Evolutionary conservation across 371 early-diverging fungal genomes (phyloP), one percentile per base, ranked within the genome.

Genomic region (Mortierella sp.): DNA sequence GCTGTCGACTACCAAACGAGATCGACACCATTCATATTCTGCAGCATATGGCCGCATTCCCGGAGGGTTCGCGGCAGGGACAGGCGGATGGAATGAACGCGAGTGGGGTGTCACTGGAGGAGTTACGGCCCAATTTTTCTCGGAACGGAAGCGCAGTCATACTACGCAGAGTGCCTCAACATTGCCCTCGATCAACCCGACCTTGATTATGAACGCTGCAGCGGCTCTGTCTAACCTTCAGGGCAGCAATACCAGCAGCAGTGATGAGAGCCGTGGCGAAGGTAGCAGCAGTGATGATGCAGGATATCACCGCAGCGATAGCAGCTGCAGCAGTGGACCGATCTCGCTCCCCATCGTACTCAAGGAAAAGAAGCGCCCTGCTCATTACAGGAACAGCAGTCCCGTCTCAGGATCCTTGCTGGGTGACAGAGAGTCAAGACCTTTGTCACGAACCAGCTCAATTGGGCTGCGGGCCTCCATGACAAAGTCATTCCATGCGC

Each of bases 171-270:
- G 46, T 6, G 26, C 37, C 2, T 51, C 60, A 0, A 47, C 48
- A 19, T 28, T 44, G 30, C 50, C 75, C 1, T 54, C 69, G 1
- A 75, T 75, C 48, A 56, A 67, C 26, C 75, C 69, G 0, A 44
- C 59, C 6, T 28, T 75, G 24, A 68, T 75, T 4, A 57, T 56
- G 17, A 75, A 68, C 37, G 75, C 64, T 4, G 75, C 68, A 14
- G 64, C 59, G 0, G 75, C 56, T 8, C 14, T 75, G 4, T 68
- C 69, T 15, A 68, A 75, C 37, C 50, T 63, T n/a, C 56, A 63
- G 12, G 30, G 42, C 21, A 19, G 42, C 5, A 32, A 51, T 9
- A 19, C 32, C 15, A 60, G 31, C 37, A 30, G 28, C 43, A 60
- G 60, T 21, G 49, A 39, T 27, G 15, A 12, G 11, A 57, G 15